Percentiles rank a stretch among this genome's conserved stretches.
Evolutionary conservation across 2,329 filamentous ascomycete species (phyloP).

Genomic region (Fusarium sp.): DNA sequence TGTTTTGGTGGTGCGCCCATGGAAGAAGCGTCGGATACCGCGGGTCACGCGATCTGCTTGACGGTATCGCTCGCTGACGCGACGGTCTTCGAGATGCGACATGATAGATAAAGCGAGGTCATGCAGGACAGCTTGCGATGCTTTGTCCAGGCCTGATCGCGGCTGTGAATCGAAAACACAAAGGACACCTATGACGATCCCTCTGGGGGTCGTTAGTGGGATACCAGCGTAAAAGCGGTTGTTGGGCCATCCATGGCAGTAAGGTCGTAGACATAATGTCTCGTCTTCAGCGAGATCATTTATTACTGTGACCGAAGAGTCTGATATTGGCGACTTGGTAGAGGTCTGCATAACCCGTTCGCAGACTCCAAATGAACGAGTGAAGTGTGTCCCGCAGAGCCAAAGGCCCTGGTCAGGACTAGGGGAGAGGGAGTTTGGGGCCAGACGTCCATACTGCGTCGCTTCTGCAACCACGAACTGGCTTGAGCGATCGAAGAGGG

Average conservation of each 20-base stretch:
- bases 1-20: neutral
- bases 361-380: slow-evolving; percentile 9
- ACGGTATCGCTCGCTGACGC: neutral
- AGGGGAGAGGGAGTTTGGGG: neutral
- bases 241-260: slow-evolving; percentile 1
- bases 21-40: neutral
- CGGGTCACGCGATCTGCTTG: neutral
- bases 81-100: neutral
- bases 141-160: neutral
- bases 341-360: neutral
- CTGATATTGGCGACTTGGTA: fast-evolving
- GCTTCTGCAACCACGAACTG: slow-evolving; percentile 10
- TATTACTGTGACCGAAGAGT: neutral
- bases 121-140: neutral
- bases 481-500: neutral
- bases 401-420: neutral
- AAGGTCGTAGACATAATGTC: neutral
- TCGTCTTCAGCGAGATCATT: neutral
- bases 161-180: neutral
- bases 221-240: slow-evolving; percentile 1
- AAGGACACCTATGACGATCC: neutral
- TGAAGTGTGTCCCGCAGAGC: neutral
- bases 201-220: neutral
- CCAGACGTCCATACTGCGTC: neutral
- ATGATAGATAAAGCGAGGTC: neutral